phyloP scores from a whole-genome alignment of 2,329 filamentous ascomycete genomes.

The Ophiostoma tasmaniense region DNA sequence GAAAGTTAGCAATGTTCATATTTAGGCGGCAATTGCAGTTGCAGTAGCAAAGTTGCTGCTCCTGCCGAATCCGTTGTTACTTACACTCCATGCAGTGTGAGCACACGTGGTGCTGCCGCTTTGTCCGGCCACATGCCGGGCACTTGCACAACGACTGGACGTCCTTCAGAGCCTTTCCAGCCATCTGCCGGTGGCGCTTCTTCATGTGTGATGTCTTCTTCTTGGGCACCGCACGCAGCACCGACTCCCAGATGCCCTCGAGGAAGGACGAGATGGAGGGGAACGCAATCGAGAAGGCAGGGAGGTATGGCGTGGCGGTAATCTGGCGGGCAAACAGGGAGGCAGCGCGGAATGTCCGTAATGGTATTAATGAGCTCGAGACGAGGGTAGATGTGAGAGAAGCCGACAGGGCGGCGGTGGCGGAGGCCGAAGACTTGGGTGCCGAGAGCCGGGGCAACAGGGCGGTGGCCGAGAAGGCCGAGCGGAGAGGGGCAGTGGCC shows the following conservation, averaged over 20 bases:
- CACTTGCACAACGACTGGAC: constrained; percentile 81
- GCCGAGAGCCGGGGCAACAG: constrained; percentile 14
- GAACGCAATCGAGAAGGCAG: constrained; percentile 32
- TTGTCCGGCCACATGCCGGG: constrained; percentile 76
- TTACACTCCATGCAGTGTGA: constrained; percentile 52
- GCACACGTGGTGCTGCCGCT: constrained; percentile 83
- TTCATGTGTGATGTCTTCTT: constrained; percentile 98
- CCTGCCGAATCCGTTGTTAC: neutral
- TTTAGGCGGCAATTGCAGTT: neutral
- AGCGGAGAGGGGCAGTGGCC: constrained; percentile 16
- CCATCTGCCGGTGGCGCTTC: constrained; percentile 87
- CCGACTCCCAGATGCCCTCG: constrained; percentile 81
- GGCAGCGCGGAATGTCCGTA: constrained; percentile 26
- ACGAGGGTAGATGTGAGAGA: constrained; percentile 13
- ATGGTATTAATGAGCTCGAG: constrained; percentile 9
- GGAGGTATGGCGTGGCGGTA: constrained; percentile 27
- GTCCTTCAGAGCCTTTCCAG: constrained; percentile 89
- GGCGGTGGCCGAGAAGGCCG: constrained; percentile 12
- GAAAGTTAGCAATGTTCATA: constrained; percentile 19
- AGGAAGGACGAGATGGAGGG: constrained; percentile 50
- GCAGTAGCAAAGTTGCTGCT: neutral
- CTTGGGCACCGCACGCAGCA: constrained; percentile 89
- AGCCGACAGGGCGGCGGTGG: neutral
- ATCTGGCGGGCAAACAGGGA: constrained; percentile 39
- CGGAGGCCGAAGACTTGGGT: neutral